Evolutionary conservation across 768 basidiomycete genomes (phyloP).

Genomic region (Trametes cinnabarina): DNA sequence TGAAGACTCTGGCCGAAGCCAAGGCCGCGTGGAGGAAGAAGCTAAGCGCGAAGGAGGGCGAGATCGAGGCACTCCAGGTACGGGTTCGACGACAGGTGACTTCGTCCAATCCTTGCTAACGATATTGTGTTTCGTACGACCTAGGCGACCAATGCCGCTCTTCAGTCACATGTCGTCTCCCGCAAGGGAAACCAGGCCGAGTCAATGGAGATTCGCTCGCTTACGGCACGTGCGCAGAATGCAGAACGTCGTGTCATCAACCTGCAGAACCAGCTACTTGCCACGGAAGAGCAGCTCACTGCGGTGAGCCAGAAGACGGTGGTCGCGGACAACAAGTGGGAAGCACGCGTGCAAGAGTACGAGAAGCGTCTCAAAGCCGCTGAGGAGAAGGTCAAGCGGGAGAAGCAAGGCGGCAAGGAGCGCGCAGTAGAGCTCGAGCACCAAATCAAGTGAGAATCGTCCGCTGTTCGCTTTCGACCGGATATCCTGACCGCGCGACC

Average conservation of each 20-base stretch:
- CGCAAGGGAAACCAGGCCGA: conserved; percentile 55
- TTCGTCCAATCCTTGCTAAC: not conserved
- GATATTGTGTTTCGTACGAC: conserved; percentile 33
- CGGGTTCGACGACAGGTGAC: not conserved
- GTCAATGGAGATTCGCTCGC: conserved; percentile 66
- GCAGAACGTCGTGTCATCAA: conserved; percentile 88
- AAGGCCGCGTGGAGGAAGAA: conserved; percentile 83
- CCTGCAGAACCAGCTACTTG: conserved; percentile 76
- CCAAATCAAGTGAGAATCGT: conserved; percentile 56
- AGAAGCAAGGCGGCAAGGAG: conserved; percentile 93
- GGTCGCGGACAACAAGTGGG: conserved; percentile 85
- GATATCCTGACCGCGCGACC: too few species aligned
- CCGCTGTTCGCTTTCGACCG: too few species aligned
- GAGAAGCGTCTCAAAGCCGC: conserved; percentile 76
- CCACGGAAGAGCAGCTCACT: conserved; percentile 83
- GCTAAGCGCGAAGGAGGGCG: conserved; percentile 80
- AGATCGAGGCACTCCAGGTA: conserved; percentile 81
- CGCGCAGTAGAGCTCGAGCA: conserved; percentile 73
- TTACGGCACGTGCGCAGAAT: conserved; percentile 72
- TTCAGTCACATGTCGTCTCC: conserved; percentile 63
- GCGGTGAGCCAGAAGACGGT: conserved; percentile 68
- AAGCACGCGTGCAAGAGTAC: conserved; percentile 91
- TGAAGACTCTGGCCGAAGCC: conserved; percentile 79
- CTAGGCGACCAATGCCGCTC: conserved; percentile 71
- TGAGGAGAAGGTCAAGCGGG: conserved; percentile 90